phyloP scores from a whole-genome alignment of 176 grass and related monocot species.

The Lolium perenne region DNA sequence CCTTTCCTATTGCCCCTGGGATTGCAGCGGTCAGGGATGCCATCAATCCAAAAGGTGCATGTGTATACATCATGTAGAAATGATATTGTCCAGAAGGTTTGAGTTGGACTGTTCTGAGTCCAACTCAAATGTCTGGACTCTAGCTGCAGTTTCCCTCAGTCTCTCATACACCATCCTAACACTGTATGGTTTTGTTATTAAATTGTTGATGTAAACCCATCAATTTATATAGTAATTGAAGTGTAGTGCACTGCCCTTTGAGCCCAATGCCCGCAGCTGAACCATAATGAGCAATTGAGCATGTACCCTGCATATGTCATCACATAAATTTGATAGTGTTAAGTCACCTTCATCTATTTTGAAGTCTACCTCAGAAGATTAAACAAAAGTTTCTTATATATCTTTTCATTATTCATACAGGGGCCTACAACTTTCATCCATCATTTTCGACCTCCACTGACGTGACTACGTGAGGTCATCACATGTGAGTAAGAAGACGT shows the following conservation, averaged over 20 bases:
- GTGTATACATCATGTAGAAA: neutral
- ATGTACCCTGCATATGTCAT: neutral
- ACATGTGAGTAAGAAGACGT: conserved; percentile 38
- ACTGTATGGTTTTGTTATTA: conserved; percentile 14
- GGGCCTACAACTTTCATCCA: conserved; percentile 16
- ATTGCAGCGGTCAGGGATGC: neutral
- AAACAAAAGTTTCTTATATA: conserved; percentile 9
- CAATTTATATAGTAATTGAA: conserved; percentile 33
- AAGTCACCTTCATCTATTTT: neutral
- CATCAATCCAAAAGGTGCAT: neutral
- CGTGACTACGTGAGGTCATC: conserved; percentile 23
- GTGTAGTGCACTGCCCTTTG: neutral
- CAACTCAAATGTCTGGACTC: neutral
- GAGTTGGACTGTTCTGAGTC: neutral
- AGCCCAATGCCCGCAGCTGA: neutral
- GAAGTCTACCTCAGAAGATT: conserved; percentile 14
- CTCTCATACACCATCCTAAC: neutral
- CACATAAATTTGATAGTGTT: conserved; percentile 1
- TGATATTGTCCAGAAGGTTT: conserved; percentile 1
- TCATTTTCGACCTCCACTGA: conserved; percentile 33
- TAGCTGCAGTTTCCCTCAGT: neutral
- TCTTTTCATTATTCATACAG: neutral
- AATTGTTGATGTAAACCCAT: conserved; percentile 18
- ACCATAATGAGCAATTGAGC: conserved; percentile 15
- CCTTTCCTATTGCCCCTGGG: neutral